phyloP scores from a whole-genome alignment of 2,329 filamentous ascomycete genomes.

The Claviceps maximensis region DNA sequence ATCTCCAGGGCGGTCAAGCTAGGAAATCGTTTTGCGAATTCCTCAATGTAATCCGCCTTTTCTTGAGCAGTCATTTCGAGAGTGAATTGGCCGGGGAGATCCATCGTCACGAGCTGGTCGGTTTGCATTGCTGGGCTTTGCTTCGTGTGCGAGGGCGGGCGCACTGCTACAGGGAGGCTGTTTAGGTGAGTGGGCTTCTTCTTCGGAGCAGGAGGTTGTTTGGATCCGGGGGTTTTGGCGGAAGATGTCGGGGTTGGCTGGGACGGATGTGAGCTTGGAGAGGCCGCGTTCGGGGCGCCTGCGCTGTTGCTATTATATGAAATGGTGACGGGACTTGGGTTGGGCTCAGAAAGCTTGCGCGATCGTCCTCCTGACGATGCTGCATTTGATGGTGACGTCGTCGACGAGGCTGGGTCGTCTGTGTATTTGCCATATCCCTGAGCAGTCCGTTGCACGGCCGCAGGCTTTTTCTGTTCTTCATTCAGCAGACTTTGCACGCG shows the following conservation, averaged over 20 bases:
- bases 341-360: constrained; percentile 30
- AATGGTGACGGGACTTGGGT: background rate
- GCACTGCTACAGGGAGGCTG: constrained; percentile 34
- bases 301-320: background rate
- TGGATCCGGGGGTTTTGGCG: constrained; percentile 16
- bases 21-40: constrained; percentile 79
- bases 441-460: constrained; percentile 54
- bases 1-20: constrained; percentile 76
- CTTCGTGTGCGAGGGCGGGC: constrained; percentile 33
- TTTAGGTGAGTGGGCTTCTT: constrained; percentile 51
- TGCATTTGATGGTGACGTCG: constrained; percentile 23
- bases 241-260: constrained; percentile 13
- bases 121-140: constrained; percentile 14
- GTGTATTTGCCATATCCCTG: constrained; percentile 86
- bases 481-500: constrained; percentile 75
- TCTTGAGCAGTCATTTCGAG: constrained; percentile 44
- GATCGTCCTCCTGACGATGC: constrained; percentile 31
- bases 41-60: constrained; percentile 49
- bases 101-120: constrained; percentile 30
- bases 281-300: background rate
- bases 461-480: constrained; percentile 54
- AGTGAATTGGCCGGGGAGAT: constrained; percentile 34
- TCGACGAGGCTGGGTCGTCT: constrained; percentile 33
- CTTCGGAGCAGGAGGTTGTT: constrained; percentile 41
- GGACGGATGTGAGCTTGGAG: constrained; percentile 7